Base-by-base conservation (phyloP, 441 rosid genomes). In the Erodium chrysanthum region DNA sequence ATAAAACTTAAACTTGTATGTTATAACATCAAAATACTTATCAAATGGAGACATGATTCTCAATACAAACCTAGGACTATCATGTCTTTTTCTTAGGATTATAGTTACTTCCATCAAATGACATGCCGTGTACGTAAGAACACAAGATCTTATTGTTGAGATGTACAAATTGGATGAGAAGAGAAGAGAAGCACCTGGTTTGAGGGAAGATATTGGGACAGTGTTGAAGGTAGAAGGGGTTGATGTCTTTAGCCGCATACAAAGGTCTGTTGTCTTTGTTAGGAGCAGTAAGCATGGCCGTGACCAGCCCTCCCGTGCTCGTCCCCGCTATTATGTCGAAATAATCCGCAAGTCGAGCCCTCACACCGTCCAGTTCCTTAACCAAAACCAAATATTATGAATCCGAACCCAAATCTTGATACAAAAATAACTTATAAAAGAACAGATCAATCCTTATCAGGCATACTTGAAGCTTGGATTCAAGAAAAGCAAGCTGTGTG, bases 281-380 rank as follows among this genome's bases (percentile, higher is more conserved):
- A 12, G 87, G 91, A 3, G 79, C 14, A 0, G 91, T 73, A 31
- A 84, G 74, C 88, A 86, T 86, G 70, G 84, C 79, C 2, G 88
- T 75, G 2, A 25, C 29, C 2, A 25, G 29, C 29, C 29, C 29
- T 25, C 29, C 29, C 2, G 29, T 25, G 29, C 90, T 84, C 0
- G 90, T 86, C 56, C 86, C 84, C 10, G 85, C 68, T 5, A 85
- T 81, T 52, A 85, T 84, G 37, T 87, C 88, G 29, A 87, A 85
- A 54, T 85, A 87, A 71, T 87, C 86, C 14, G 87, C 84, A 0
- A 87, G 29, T 75, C 92, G 80, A 21, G 82, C 88, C 1, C 82
- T 82, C 61, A 81, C 78, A 0, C 92, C 87, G 54, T 82, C 92
- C 27, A 84, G 74, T 71, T 76, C 75, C 90, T 87, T 44, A 2